Evolutionary conservation across 768 basidiomycete species (phyloP), one percentile per base, ranked within the genome.

Genomic region (Tulasnella sp.): DNA sequence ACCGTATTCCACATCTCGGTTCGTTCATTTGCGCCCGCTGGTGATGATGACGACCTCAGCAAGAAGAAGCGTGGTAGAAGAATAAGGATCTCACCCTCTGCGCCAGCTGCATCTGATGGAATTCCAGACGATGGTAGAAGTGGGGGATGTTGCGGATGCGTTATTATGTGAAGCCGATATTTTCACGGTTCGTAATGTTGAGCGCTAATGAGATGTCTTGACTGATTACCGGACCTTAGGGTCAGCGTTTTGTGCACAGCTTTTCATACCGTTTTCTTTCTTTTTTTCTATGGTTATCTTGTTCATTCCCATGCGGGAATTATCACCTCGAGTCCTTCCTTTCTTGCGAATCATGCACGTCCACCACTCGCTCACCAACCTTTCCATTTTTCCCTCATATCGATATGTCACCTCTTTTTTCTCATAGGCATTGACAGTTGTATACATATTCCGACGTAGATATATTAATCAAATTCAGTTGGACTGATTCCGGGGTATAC

Each of bases 1-100:
- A 57, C 56, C 5, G 44, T 57, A 43, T 35, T 57, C 15, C 57
- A 57, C 44, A 24, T 57, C 9, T 57, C 57, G 35, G 56, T 57
- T 20, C 57, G 57, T 16, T 55, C 57, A 19, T 56, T 57, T 19
- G 42, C 49, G 19, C 48, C 57, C 12, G 37, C 41, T n/a, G 29
- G 50, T 20, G 45, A 56, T 10, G 56, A 48, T 32, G 45, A 51
- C 33, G 41, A 34, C 10, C 42, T 22, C 10, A 25, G 37, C 32
- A 37, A 42, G 40, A 56, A 56, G 7, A 37, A 39, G 31, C 29
- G 29, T 37, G 35, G 44, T 24, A 7, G 44, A 19, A 31, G 44
- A 16, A 2, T 16, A 31, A 13, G n/a, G 32, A 10, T 37, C 46
- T 8, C 46, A 48, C 7, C 34, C 22, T 22, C 40, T 37, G 32